Evolutionary conservation across 345 rosid genomes (phyloP), one percentile per base, ranked within the genome.

Genomic region (Citropsis articulata): DNA sequence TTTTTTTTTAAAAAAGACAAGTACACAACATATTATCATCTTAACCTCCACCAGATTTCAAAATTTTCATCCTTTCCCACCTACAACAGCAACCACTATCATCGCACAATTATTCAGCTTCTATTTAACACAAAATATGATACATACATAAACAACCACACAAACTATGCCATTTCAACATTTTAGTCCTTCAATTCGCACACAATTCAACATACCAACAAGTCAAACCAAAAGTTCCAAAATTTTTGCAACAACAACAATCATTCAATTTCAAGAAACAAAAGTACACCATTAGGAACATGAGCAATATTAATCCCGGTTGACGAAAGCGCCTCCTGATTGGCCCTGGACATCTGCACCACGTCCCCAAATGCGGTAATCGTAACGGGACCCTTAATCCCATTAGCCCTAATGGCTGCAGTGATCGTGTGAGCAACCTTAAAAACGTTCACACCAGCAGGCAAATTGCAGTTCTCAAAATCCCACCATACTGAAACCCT

Each of bases 401-500:
- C 97, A 67, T 74, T 85, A 42, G 75, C 73, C 88, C 97, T 86
- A 13, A 94, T 63, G 16, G 98, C 97, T 7, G 88, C 79, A 1
- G 94, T 84, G 79, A 96, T 91, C 66, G 66, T 9, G 22, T 79
- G 88, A 27, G 91, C 79, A 31, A 94, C 87, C 80, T 78, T 91
- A 79, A 82, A 88, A 5, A 85, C 95, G 71, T 94, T 94, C 18
- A 75, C 88, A 25, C 91, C 95, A 1, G 78, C 79, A 31, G 97
- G 97, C 38, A 88, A 27, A 78, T 71, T 10, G 77, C 98, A 95
- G 76, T 92, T 96, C 93, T 94, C 99, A 80, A 96, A 92, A 83
- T 94, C 97, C 97, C 97, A 96, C 98, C 99, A 94, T 12, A 96
- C 99, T 6, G 86, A 85, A 36, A 95, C 94, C 87, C 86, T 83